Percentiles rank a stretch among this genome's conserved stretches.
phyloP scores from a whole-genome alignment of 2,329 filamentous ascomycete species.

The Madurella mycetomatis region DNA sequence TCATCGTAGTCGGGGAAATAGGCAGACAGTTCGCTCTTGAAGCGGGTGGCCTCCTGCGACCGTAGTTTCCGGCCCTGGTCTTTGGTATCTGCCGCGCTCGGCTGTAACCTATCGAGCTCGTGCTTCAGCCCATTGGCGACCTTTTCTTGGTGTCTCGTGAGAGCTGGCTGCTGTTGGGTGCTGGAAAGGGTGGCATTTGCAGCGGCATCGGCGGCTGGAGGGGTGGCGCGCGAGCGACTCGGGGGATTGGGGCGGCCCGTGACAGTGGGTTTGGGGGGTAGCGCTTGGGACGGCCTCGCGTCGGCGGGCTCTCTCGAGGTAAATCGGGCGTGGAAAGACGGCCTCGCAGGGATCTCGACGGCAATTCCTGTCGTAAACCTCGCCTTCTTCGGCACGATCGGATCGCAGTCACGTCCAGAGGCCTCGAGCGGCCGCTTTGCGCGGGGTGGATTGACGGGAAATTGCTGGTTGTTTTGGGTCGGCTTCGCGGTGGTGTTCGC shows the following conservation, averaged over 20 bases:
- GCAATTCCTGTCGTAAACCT: slow-evolving; percentile 38
- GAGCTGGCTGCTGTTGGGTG: slow-evolving; percentile 24
- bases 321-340: slow-evolving; percentile 19
- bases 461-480: slow-evolving; percentile 27
- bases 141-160: slow-evolving; percentile 53
- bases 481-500: slow-evolving; percentile 30
- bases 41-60: slow-evolving; percentile 77
- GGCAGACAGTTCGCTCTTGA: slow-evolving; percentile 84
- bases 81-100: slow-evolving; percentile 41
- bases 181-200: slow-evolving; percentile 19
- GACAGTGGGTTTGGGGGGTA: slow-evolving; percentile 11
- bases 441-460: slow-evolving; percentile 28
- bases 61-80: slow-evolving; percentile 70
- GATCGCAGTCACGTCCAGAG: slow-evolving; percentile 38
- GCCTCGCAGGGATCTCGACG: slow-evolving; percentile 46
- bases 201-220: slow-evolving; percentile 19
- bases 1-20: slow-evolving; percentile 96
- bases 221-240: slow-evolving; percentile 9
- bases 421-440: slow-evolving; percentile 46
- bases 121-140: slow-evolving; percentile 58
- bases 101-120: slow-evolving; percentile 55
- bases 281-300: slow-evolving; percentile 15
- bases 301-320: slow-evolving; percentile 21
- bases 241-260: slow-evolving; percentile 1
- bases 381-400: slow-evolving; percentile 45